Evolutionary conservation across 2,329 filamentous ascomycete genomes (phyloP).

Genomic region (Sporothrix humicola): DNA sequence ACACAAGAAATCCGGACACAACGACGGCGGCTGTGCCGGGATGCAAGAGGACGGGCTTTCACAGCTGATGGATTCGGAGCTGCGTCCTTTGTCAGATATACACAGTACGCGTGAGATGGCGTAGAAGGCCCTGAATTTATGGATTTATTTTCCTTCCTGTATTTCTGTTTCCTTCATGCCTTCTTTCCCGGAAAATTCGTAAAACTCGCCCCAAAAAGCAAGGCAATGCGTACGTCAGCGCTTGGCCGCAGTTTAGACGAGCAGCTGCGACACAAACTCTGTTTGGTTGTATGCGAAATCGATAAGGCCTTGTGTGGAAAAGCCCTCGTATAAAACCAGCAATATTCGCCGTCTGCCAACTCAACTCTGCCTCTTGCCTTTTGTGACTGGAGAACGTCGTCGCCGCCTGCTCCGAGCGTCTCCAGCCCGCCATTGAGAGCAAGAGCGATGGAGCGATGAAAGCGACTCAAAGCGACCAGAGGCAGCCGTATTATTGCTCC

Average conservation of each 20-base stretch:
- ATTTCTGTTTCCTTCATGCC: neutral
- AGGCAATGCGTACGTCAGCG: constrained; percentile 15
- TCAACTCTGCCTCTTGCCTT: neutral
- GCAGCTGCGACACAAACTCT: neutral
- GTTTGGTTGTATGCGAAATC: neutral
- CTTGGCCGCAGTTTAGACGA: constrained; percentile 19
- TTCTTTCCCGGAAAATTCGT: neutral
- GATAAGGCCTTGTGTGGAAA: neutral
- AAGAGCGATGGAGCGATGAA: neutral
- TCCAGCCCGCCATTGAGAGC: neutral
- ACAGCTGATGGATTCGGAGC: neutral
- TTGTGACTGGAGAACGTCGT: neutral
- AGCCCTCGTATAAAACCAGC: neutral
- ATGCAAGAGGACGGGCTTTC: neutral
- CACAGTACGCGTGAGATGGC: neutral
- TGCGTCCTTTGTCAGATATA: neutral
- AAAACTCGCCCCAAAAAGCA: constrained; percentile 4
- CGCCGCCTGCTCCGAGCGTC: constrained; percentile 24
- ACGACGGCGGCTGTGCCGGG: neutral
- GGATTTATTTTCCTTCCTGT: neutral
- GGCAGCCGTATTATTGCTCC: constrained; percentile 25
- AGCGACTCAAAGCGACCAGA: constrained; percentile 1
- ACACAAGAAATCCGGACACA: neutral
- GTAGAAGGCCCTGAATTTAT: neutral
- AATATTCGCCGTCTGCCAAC: neutral